phyloP scores from a whole-genome alignment of 805 yeast species.

The Metschnikowia proteae region DNA sequence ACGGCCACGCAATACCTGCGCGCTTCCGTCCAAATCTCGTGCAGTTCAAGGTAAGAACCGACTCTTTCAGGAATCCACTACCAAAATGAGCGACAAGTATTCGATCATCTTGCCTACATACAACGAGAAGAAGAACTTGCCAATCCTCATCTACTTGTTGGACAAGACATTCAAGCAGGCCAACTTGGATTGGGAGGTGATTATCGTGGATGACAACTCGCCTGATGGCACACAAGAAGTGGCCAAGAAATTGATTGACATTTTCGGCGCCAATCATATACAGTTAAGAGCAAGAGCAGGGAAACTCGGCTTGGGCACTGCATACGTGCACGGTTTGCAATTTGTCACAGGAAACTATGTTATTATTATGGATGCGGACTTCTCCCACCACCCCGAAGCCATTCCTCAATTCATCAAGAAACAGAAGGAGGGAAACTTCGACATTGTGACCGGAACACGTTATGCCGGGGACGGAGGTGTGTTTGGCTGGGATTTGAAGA shows the following conservation, averaged over 20 bases:
- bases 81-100: constrained; percentile 45
- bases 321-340: constrained; percentile 73
- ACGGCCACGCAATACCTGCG: constrained; percentile 1
- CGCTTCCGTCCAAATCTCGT: neutral
- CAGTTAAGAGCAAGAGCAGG: constrained; percentile 71
- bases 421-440: constrained; percentile 50
- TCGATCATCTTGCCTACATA: constrained; percentile 75
- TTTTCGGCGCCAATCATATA: constrained; percentile 59
- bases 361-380: constrained; percentile 81
- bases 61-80: neutral
- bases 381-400: constrained; percentile 77
- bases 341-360: constrained; percentile 70
- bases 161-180: constrained; percentile 61
- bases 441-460: constrained; percentile 59
- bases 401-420: constrained; percentile 70
- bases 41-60: neutral
- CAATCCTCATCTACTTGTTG: constrained; percentile 65
- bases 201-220: constrained; percentile 74
- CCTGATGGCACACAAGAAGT: constrained; percentile 81
- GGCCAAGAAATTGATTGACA: constrained; percentile 54
- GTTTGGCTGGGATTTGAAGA: constrained; percentile 78
- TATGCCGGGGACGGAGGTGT: constrained; percentile 82
- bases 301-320: constrained; percentile 75
- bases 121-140: constrained; percentile 62
- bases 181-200: constrained; percentile 67